phyloP scores from a whole-genome alignment of 2,329 filamentous ascomycete species.

The Ophiostoma angusticollis region DNA sequence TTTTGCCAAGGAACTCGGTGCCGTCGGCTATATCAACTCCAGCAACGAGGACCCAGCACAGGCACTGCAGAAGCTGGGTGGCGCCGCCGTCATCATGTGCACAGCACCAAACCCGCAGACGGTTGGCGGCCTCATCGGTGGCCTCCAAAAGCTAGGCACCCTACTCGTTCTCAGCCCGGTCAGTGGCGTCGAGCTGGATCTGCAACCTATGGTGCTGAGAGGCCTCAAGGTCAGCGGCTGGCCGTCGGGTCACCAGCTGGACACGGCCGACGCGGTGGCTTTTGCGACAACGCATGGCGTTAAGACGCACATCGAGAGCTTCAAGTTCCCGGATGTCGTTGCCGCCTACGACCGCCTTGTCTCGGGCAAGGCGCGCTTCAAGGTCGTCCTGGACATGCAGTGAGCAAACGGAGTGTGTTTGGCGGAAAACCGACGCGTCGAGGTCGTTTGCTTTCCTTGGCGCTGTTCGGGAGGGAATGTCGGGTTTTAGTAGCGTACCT shows the following conservation, averaged over 20 bases:
- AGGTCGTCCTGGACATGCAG: constrained; percentile 13
- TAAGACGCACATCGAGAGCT: constrained; percentile 53
- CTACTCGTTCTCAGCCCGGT: constrained; percentile 45
- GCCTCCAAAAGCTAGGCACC: constrained; percentile 42
- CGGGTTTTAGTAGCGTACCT: no score
- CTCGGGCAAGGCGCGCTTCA: constrained; percentile 12
- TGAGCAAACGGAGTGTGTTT: background rate
- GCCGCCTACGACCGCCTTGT: constrained; percentile 25
- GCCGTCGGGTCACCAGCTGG: constrained; percentile 48
- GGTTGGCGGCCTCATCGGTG: constrained; percentile 39
- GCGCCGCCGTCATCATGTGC: constrained; percentile 47
- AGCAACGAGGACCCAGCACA: constrained; percentile 37
- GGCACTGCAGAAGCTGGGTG: constrained; percentile 36
- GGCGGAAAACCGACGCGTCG: background rate
- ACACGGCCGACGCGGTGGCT: constrained; percentile 52
- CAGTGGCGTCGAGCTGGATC: constrained; percentile 32
- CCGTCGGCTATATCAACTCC: constrained; percentile 47
- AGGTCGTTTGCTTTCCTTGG: no score
- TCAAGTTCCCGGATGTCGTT: constrained; percentile 38
- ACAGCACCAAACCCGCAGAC: constrained; percentile 49
- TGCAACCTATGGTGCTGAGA: constrained; percentile 27
- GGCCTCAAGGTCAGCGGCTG: constrained; percentile 51
- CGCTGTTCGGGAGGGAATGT: no score
- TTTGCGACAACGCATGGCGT: constrained; percentile 51
- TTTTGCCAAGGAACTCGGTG: constrained; percentile 51